Evolutionary conservation across 352 stramenopile species (phyloP), one percentile per base, ranked within the genome.

Genomic region (Phytophthora vignae): DNA sequence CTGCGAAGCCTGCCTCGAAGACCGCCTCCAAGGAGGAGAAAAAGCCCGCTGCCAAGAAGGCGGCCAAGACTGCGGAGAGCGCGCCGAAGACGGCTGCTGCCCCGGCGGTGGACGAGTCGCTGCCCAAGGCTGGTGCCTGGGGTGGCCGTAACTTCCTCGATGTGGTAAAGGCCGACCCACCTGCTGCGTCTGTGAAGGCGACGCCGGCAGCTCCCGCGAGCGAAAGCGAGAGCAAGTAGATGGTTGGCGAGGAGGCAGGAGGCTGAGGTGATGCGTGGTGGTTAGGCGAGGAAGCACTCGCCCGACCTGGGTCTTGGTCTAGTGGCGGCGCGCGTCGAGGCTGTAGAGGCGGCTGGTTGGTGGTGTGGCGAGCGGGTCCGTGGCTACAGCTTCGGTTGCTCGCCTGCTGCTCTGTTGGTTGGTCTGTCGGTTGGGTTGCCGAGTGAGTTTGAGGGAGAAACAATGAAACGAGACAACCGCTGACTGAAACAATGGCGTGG

Each of bases 71-170:
- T 70, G 33, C 56, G 14, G 71, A 76, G 38, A 71, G 25, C 29
- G 57, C 67, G 33, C 53, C 55, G 19, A 75, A 76, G 69, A 55
- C 67, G 50, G 62, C 57, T 64, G 60, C 64, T 53, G 52, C 60
- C n/a, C 62, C 73, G 2, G 65, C 59, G 6, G 76, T 71, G 40
- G 83, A 87, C 49, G 81, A 88, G 54, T 73, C 76, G 31, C 44
- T 90, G 55, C 82, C 87, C 17, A 92, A 90, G 76, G 44, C 87
- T 7, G 88, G 88, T 58, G 88, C 85, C 36, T 96, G 88, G 88
- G 88, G 88, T 38, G 87, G 84, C 31, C 88, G 88, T 40, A 92
- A 91, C 72, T 96, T 96, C 53, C 66, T 93, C 53, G 88, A 96
- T 62, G 87, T 96, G 15, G 88, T 96, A 54, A 96, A 93, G 77